Evolutionary conservation across 2,329 filamentous ascomycete species (phyloP).

Genomic region (Tympanopsis confertula): DNA sequence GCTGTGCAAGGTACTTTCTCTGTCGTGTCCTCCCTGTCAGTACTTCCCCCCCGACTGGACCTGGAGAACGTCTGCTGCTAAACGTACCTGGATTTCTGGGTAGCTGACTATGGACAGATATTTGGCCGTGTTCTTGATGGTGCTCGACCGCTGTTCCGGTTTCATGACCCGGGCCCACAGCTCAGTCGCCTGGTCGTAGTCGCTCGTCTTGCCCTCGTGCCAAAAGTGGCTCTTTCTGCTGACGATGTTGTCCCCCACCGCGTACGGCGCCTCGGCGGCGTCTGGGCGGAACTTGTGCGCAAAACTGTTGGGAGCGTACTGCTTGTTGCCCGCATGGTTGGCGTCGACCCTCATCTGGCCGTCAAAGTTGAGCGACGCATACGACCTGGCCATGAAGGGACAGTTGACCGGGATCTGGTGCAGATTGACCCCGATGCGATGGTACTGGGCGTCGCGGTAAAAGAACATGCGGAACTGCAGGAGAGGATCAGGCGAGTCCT

Average conservation of each 20-base stretch:
- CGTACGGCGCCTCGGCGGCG: conserved; percentile 33
- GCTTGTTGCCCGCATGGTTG: conserved; percentile 30
- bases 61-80: neutral
- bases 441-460: conserved; percentile 35
- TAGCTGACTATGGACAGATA: conserved; percentile 29
- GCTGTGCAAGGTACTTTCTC: conserved; percentile 37
- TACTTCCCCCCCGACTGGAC: neutral
- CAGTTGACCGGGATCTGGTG: conserved; percentile 32
- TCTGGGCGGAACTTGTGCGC: conserved; percentile 37
- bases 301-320: conserved; percentile 39
- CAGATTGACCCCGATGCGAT: conserved; percentile 37
- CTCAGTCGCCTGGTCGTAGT: conserved; percentile 36
- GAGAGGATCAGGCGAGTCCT: conserved; percentile 31
- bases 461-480: conserved; percentile 36
- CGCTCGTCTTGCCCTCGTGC: conserved; percentile 37
- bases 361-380: conserved; percentile 34
- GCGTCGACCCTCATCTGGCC: conserved; percentile 33
- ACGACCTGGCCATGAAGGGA: conserved; percentile 28
- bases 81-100: conserved; percentile 24
- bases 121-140: conserved; percentile 34
- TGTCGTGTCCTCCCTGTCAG: conserved; percentile 1
- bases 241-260: conserved; percentile 33
- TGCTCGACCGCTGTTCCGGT: conserved; percentile 26
- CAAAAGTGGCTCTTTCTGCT: conserved; percentile 39
- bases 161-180: conserved; percentile 36